Evolutionary conservation across 345 rosid genomes (phyloP).

Genomic region (Salix udensis): DNA sequence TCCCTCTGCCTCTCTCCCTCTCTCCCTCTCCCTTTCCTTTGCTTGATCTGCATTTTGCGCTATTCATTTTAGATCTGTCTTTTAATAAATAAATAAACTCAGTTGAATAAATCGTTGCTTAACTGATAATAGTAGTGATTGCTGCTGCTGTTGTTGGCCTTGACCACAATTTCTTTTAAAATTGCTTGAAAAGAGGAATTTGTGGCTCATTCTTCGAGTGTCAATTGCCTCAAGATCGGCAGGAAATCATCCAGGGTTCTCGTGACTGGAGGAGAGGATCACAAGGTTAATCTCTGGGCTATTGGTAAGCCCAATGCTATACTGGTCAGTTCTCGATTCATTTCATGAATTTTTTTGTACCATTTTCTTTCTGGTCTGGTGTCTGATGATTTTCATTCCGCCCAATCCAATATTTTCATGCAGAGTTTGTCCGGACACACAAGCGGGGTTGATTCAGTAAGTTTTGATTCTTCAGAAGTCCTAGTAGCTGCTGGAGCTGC

Average conservation of each 20-base stretch:
- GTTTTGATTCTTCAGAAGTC: slow-evolving; percentile 91
- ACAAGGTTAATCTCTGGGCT: slow-evolving; percentile 98
- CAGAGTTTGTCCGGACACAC: slow-evolving; percentile 97
- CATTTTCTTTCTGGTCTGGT: background rate
- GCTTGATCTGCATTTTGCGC: background rate
- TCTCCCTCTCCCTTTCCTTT: background rate
- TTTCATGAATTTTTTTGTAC: background rate
- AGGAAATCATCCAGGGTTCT: slow-evolving; percentile 94
- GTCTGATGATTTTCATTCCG: background rate
- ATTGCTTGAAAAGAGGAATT: slow-evolving; percentile 70
- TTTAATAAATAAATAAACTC: slow-evolving; percentile 2
- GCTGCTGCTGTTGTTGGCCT: slow-evolving; percentile 31
- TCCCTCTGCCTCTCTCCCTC: background rate
- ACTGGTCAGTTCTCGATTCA: slow-evolving; percentile 61
- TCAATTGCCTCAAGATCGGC: slow-evolving; percentile 94
- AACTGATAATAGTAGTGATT: slow-evolving; percentile 3
- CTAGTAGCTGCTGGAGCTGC: slow-evolving; percentile 98
- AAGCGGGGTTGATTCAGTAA: slow-evolving; percentile 93
- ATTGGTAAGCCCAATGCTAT: slow-evolving; percentile 98
- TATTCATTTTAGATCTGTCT: background rate
- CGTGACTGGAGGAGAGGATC: slow-evolving; percentile 98
- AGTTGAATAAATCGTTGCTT: background rate
- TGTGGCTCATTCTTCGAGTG: slow-evolving; percentile 91
- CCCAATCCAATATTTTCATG: background rate
- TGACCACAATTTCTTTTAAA: slow-evolving; percentile 30